phyloP scores from a whole-genome alignment of 1,284 basidiomycete genomes.

The Blastosporella zonata region DNA sequence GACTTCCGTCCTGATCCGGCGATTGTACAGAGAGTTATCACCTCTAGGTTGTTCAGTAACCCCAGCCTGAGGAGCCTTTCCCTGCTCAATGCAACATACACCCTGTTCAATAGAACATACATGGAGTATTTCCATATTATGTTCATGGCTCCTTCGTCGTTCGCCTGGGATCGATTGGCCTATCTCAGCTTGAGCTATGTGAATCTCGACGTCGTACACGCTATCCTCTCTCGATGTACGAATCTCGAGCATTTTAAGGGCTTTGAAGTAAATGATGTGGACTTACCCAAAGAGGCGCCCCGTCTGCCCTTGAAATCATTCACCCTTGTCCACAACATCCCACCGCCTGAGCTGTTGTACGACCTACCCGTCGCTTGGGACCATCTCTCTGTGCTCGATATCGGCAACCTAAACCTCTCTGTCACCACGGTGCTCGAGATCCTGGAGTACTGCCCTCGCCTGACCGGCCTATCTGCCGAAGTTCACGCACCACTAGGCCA shows the following conservation, averaged over 20 bases:
- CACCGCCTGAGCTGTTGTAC: background rate
- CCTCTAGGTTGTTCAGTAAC: background rate
- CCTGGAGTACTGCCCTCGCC: background rate
- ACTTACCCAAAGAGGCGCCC: background rate
- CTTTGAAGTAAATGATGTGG: background rate
- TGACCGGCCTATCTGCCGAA: conserved; percentile 4
- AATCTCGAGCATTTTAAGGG: conserved; percentile 2
- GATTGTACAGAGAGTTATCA: background rate
- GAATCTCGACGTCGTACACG: background rate
- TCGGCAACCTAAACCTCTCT: background rate
- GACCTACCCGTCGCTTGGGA: conserved; percentile 6
- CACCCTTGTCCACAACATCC: background rate
- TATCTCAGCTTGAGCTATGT: conserved; percentile 2
- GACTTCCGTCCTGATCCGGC: conserved; percentile 1
- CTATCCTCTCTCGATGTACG: background rate
- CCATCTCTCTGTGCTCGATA: background rate
- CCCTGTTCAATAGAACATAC: too few relatives aligned
- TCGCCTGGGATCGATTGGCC: conserved; percentile 2
- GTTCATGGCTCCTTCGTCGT: background rate
- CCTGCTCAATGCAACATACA: too few relatives aligned
- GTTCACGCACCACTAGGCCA: background rate
- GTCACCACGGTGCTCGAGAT: background rate
- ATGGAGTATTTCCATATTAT: background rate
- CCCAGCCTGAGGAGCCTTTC: conserved; percentile 4
- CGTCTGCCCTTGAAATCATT: background rate